Conservation (phyloP, 1,284 basidiomycete genomes). For the Papiliotrema nemorosa region DNA sequence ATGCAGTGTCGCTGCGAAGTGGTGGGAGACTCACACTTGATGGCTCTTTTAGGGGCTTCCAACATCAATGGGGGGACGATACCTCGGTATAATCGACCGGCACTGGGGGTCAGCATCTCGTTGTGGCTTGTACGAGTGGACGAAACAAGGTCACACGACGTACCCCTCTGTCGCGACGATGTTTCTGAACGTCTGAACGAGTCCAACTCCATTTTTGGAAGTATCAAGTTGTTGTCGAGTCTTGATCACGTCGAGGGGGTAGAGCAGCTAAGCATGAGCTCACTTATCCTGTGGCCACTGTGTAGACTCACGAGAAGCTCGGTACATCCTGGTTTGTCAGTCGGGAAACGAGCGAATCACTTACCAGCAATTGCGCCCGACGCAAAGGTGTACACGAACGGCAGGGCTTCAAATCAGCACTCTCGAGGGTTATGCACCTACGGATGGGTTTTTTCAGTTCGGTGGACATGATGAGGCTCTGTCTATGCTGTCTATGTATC, state of each 20-base stretch:
- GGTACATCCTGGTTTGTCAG: slow-evolving; percentile 50
- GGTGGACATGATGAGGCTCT: slow-evolving; percentile 8
- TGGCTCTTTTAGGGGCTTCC: slow-evolving; percentile 96
- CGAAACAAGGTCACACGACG: slow-evolving; percentile 9
- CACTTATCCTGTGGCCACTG: neutral
- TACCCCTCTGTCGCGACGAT: slow-evolving; percentile 65
- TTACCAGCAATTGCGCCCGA: slow-evolving; percentile 83
- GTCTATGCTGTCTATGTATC: neutral
- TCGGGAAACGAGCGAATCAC: neutral
- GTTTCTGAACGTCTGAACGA: slow-evolving; percentile 68
- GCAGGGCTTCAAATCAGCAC: slow-evolving; percentile 58
- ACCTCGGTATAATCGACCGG: slow-evolving; percentile 84
- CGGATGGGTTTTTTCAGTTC: slow-evolving; percentile 28
- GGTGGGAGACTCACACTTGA: slow-evolving; percentile 71
- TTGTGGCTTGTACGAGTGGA: no score
- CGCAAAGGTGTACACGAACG: slow-evolving; percentile 80
- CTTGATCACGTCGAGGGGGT: slow-evolving; percentile 62
- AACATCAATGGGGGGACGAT: slow-evolving; percentile 89
- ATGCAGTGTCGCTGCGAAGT: neutral
- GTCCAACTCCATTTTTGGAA: slow-evolving; percentile 69
- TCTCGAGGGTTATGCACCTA: slow-evolving; percentile 9
- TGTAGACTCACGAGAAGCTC: slow-evolving; percentile 81
- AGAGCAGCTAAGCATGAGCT: slow-evolving; percentile 30
- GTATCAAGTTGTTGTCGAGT: slow-evolving; percentile 95
- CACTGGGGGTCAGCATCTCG: slow-evolving; percentile 53